Base-by-base conservation (phyloP, 257 asterid species). In the Cruciata laevipes region DNA sequence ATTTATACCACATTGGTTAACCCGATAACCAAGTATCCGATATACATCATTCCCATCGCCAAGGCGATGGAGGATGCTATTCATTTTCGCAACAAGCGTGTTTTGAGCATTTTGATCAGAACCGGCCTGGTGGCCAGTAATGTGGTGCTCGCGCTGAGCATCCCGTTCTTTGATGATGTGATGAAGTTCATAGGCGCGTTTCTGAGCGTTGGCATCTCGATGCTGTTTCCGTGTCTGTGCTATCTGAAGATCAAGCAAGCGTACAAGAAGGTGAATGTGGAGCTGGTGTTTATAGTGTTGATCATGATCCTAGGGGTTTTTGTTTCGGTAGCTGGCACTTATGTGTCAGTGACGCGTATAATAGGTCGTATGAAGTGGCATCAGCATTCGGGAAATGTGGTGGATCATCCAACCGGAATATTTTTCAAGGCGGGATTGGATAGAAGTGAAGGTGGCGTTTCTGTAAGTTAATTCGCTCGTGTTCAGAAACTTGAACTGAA, bases 161-260 rank as follows among this genome's bases (percentile, higher is more conserved):
- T 79, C 64, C 77, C 81, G 5, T 23, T 72, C 65, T 75, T 85
- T 1, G 82, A 78, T 17, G 79, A 79, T 27, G 76, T 83, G 9
- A 83, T 85, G 89, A 71, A 84, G 2, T 83, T 84, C 40, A 75
- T 76, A 0, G 91, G 89, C 1, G 83, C 89, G 1, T 75, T 78
- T 65, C 49, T 80, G 16, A 55, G 81, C 2, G 72, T 75, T 6
- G 72, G 77, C 2, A 76, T 67, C 0, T 71, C 87, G 0, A 73
- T 87, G 24, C 59, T 87, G 65, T 75, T 85, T 72, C 87, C 88
- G 10, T 81, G 91, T 62, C 3, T 81, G 0, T 87, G 83, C 38
- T 85, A 83, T 60, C 63, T 83, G 23, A 87, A 76, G 75, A 81
- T 84, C 68, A 73, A 61, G 64, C 71, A 73, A 63, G 67, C 64